phyloP scores from a whole-genome alignment of 2,329 filamentous ascomycete genomes.

The Phyllosticta paracitricarpa region DNA sequence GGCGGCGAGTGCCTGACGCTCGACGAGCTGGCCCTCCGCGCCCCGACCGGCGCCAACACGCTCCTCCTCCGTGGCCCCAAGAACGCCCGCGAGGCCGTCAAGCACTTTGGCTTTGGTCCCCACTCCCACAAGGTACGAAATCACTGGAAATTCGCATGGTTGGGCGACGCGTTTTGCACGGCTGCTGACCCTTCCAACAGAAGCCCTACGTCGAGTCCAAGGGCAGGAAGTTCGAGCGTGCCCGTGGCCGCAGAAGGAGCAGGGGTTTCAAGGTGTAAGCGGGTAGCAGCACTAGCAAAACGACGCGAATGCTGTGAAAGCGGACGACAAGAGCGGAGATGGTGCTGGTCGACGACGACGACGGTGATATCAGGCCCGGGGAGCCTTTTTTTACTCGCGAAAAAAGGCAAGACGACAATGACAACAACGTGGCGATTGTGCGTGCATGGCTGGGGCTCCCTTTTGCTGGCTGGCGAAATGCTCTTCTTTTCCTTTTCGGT shows the following conservation, averaged over 20 bases:
- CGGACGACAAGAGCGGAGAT: not conserved
- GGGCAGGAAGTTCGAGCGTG: constrained; percentile 99
- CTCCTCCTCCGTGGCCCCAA: constrained; percentile 95
- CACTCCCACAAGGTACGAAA: constrained; percentile 84
- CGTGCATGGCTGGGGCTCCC: constrained; percentile 10
- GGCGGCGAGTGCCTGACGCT: constrained; percentile 93
- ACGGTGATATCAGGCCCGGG: not conserved
- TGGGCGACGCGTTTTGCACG: constrained; percentile 12
- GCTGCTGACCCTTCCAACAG: constrained; percentile 36
- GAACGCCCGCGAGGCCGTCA: constrained; percentile 94
- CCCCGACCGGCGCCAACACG: constrained; percentile 94
- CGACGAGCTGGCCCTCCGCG: constrained; percentile 91
- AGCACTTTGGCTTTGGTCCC: constrained; percentile 98
- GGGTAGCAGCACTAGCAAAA: constrained; percentile 8
- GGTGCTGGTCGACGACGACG: not conserved
- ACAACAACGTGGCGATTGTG: constrained; percentile 4
- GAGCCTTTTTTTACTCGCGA: not conserved
- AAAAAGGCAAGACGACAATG: not conserved
- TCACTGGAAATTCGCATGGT: not conserved
- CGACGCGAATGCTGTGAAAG: not conserved
- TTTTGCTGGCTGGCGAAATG: constrained; percentile 9
- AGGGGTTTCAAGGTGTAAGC: constrained; percentile 99
- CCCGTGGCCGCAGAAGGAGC: constrained; percentile 96
- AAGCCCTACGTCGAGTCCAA: constrained; percentile 97
- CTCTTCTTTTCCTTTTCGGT: constrained; percentile 8